Base-by-base conservation (phyloP, 176 grass and related monocot genomes). In the Puya raimondii region DNA sequence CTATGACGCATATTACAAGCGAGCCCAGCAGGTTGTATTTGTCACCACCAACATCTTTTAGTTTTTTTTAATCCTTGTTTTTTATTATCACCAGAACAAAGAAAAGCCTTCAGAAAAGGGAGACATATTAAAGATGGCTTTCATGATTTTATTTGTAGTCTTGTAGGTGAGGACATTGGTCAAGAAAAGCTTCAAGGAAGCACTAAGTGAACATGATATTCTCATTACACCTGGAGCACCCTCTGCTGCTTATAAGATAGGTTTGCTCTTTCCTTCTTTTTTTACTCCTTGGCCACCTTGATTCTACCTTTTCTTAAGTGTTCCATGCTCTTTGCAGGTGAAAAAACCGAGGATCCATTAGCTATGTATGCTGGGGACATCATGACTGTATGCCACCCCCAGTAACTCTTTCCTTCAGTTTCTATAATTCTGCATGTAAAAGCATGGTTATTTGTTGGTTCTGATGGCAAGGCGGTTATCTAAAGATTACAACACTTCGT, bases 1-100 rank as follows among this genome's bases (percentile, higher is more conserved):
- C 77, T 97, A 97, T 77, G 93, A 97, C 72, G 93, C 89, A 66
- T 90, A 90, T 74, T 92, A 97, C 74, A 97, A 92, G 84, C 69
- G 86, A 66, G 93, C 93, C 47, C 93, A 97, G 20, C 89, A 97
- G 86, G 93, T 92, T 79, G 82, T 63, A 76, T 66, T 66, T 48
- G 49, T 20, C 50, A 72, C 13, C 42, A 64, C 8, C 68, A 53
- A 14, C 67, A 20, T 65, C 18, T 66, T 67, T 73, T 20, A 21
- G 65, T 33, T 75, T 69, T 64, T 12, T 66, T 77, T 65, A 51
- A 72, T 50, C 18, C 66, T 47, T 4, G 14, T 33, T 33, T 78
- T 42, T 42, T 42, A 42, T 42, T 18, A 47, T 67, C 23, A 63
- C 53, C 29, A 3, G 54, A 49, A 63, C 16, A 59, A 20, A 63